Conservation (phyloP, 2,329 filamentous ascomycete species). For the Pseudopyrenochaeta lycopersici region DNA sequence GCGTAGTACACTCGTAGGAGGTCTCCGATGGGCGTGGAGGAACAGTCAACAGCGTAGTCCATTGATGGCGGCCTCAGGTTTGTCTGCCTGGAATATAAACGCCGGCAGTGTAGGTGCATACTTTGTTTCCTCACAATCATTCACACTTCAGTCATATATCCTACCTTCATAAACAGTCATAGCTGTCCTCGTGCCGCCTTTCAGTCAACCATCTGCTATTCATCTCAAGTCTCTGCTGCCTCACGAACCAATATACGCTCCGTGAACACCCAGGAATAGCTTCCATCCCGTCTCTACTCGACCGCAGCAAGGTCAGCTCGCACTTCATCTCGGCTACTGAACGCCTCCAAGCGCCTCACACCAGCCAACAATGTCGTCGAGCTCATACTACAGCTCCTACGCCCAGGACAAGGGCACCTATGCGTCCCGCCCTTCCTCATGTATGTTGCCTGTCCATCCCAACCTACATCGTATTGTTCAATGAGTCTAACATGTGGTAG, state of each 20-base stretch:
- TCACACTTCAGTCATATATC: conserved; percentile 24
- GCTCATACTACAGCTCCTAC: conserved; percentile 34
- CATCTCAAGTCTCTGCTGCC: not conserved
- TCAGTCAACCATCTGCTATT: conserved; percentile 23
- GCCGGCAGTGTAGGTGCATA: conserved; percentile 9
- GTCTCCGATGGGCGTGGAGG: conserved; percentile 24
- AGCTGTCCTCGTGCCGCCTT: conserved; percentile 16
- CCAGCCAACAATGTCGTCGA: conserved; percentile 36
- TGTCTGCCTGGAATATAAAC: conserved; percentile 45
- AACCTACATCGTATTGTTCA: not conserved
- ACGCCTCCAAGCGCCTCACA: conserved; percentile 23
- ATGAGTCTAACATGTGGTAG: conserved; percentile 18
- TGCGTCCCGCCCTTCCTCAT: conserved; percentile 34
- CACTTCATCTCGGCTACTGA: conserved; percentile 15
- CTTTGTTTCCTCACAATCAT: conserved; percentile 18
- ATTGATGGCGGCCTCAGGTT: conserved; percentile 41
- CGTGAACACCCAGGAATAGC: conserved; percentile 17
- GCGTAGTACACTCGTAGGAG: conserved; percentile 27
- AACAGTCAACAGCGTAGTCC: conserved; percentile 27
- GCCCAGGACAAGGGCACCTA: conserved; percentile 32
- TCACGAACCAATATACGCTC: conserved; percentile 9
- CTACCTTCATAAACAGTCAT: conserved; percentile 10
- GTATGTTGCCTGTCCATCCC: conserved; percentile 24
- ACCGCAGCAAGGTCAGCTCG: conserved; percentile 3
- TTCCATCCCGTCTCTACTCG: conserved; percentile 12